Base-by-base conservation (phyloP, 495 filamentous ascomycete species). In the Aspergillus steynii region DNA sequence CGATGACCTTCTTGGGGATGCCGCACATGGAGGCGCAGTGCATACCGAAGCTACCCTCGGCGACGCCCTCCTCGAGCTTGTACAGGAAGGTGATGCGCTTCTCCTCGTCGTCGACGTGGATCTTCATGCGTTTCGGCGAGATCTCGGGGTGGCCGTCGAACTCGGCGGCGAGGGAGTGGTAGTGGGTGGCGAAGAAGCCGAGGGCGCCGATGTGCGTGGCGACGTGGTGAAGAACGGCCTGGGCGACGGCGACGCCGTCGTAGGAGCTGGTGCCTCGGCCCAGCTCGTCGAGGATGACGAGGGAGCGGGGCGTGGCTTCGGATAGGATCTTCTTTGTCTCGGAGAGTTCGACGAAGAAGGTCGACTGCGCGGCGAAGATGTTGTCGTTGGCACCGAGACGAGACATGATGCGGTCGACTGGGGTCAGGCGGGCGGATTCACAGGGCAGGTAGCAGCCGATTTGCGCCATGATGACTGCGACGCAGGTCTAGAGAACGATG, bases 1-100 rank as follows among this genome's bases (percentile, higher is more conserved):
- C 87, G 50, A 99, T 90, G 32, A 99, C 89, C 67, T 86, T 87
- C 48, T 75, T 79, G 0, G 93, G 82, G 50, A 99, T 97, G 1
- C 96, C 96, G 62, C 96, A 99, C 95, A 98, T 99, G 42, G 90
- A 85, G 2, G 96, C 96, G 71, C 96, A 99, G 73, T 98, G 96
- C 96, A 99, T 99, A 65, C 96, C 96, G 75, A 97, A 98, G 66
- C 90, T 95, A 1, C 96, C 96, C 76, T 98, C 96, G 3, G 96
- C 96, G 46, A 99, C 93, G 7, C 96, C 96, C 26, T 90, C 84
- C 75, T 98, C 96, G 0, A 99, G 82, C 68, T 94, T 95, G 73
- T 99, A 99, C 58, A 99, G 74, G 76, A 98, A 99, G 0, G 95
- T 97, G 31, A 99, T 85, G 14, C 88, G 84, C 29, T 90, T 81